Conservation (phyloP, 73 alveolate genomes). For the Paramecium octaurelia region DNA sequence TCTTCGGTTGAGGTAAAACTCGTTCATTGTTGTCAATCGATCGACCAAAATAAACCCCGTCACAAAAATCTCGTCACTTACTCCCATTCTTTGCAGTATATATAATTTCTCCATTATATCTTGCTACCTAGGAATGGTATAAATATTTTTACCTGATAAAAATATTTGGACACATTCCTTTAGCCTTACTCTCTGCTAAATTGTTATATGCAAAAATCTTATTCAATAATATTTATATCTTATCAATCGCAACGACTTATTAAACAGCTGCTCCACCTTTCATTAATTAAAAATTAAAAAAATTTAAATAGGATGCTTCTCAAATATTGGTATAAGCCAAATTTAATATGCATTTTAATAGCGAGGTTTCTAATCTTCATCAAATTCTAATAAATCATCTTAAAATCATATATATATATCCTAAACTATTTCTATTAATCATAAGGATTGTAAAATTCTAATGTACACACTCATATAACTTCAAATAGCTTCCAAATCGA, state of each 20-base stretch:
- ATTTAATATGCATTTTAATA: neutral
- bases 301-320: neutral
- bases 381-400: neutral
- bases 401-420: neutral
- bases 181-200: neutral
- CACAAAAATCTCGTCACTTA: neutral
- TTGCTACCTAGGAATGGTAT: neutral
- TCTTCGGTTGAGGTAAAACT: neutral
- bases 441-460: neutral
- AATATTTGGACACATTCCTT: neutral
- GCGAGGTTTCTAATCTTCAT: neutral
- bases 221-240: neutral
- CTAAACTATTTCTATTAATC: neutral
- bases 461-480: neutral
- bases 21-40: neutral
- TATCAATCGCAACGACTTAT: neutral
- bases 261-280: neutral
- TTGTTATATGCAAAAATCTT: neutral
- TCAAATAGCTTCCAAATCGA: neutral
- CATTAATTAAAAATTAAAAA: neutral
- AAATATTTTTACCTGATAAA: neutral
- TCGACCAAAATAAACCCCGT: neutral
- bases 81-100: neutral
- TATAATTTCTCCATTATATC: neutral
- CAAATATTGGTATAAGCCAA: neutral